phyloP scores from a whole-genome alignment of 176 grass and related monocot species.

The Elymus sibiricus region DNA sequence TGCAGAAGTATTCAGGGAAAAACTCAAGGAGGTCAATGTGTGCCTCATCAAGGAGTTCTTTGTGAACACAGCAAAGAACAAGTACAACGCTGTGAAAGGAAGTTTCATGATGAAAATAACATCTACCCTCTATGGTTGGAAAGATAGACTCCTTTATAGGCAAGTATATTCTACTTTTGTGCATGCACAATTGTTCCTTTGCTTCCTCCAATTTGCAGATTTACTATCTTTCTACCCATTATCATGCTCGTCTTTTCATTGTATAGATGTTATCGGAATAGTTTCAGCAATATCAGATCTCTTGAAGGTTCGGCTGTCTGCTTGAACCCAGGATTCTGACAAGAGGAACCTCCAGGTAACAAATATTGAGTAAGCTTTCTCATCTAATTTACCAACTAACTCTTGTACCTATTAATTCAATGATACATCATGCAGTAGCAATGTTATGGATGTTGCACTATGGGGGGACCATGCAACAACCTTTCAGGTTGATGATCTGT shows the following conservation, averaged over 20 bases:
- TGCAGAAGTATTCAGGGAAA: neutral
- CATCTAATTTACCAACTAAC: too few relatives aligned
- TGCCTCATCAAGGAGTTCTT: neutral
- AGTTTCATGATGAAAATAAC: neutral
- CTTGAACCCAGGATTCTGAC: neutral
- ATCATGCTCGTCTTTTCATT: neutral
- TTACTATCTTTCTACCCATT: too few relatives aligned
- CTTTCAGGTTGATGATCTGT: neutral
- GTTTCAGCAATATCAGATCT: neutral
- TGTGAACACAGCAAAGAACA: neutral
- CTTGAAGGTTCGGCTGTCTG: neutral
- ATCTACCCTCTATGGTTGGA: neutral
- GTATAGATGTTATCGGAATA: neutral
- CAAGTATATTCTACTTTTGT: neutral
- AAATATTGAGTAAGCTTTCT: neutral
- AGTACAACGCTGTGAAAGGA: neutral
- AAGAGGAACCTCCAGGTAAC: neutral
- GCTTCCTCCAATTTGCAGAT: too few relatives aligned
- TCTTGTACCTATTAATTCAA: neutral
- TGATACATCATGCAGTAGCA: neutral
- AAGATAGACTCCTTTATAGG: neutral
- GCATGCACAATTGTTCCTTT: neutral
- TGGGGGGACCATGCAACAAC: neutral
- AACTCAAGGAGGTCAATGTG: neutral
- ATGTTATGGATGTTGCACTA: neutral